Evolutionary conservation across 148 eudicot species (phyloP).

Genomic region (Chenopodium berlandieri): DNA sequence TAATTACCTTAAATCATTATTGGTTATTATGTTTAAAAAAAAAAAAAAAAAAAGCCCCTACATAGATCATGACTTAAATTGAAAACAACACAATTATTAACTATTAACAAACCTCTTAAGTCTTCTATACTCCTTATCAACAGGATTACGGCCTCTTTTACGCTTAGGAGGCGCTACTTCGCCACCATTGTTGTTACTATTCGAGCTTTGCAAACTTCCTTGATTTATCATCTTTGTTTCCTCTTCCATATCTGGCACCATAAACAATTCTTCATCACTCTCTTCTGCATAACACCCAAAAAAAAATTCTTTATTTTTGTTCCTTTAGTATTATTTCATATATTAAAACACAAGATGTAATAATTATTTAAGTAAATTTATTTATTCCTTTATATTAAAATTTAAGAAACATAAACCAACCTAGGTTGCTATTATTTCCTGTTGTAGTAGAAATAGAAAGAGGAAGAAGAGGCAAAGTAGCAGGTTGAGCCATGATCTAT

Average conservation of each 20-base stretch:
- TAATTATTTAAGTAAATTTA: too few relatives aligned
- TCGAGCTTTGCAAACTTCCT: slow-evolving; percentile 26
- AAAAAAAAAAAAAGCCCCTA: not conserved
- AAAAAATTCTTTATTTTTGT: not conserved
- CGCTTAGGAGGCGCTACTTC: slow-evolving; percentile 26
- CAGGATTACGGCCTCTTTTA: slow-evolving; percentile 42
- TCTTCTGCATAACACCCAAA: slow-evolving; percentile 19
- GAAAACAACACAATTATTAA: not conserved
- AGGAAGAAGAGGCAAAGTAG: slow-evolving; percentile 26
- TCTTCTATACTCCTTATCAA: slow-evolving; percentile 40
- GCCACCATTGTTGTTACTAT: slow-evolving; percentile 18
- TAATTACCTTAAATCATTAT: too few relatives aligned
- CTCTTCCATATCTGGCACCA: slow-evolving; percentile 35
- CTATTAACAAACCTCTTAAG: slow-evolving; percentile 31
- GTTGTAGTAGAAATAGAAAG: not conserved
- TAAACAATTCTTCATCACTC: slow-evolving; percentile 38
- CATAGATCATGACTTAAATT: not conserved
- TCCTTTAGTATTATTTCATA: too few relatives aligned
- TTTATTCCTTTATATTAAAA: too few relatives aligned
- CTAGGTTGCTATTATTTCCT: slow-evolving; percentile 16
- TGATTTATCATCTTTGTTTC: slow-evolving; percentile 14
- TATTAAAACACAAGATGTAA: too few relatives aligned
- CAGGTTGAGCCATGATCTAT: slow-evolving; percentile 23
- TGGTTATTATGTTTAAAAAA: not conserved
- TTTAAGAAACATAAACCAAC: not conserved